Evolutionary conservation across 805 yeast species (phyloP), one percentile per base, ranked within the genome.

Genomic region (Sungouiella thailandica): DNA sequence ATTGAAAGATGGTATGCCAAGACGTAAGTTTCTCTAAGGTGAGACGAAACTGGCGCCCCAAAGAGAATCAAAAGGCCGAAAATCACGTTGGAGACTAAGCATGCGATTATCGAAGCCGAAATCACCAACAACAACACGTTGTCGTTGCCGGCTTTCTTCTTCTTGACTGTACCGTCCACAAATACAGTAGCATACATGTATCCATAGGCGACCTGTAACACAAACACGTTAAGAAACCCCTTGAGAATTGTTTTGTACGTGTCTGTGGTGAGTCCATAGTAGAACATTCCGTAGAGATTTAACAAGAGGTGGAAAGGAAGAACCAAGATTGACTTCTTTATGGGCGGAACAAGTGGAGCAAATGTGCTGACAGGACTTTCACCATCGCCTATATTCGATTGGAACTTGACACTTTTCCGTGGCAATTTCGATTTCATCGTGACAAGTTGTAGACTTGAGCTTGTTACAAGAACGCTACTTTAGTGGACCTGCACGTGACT

Each of bases 41-140:
- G 65, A 1, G 74, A 62, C 1, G 75, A 60, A 27, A 83, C 62
- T 10, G 96, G 96, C 0, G 96, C 94, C 6, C 97, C 97, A 50
- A 85, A 76, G 9, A 87, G 47, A 2, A 87, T 64, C 29, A 82
- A 53, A 2, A 54, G 38, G 7, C 57, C 36, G 39, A 64, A 68
- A n/a, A 65, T 35, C 2, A 68, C 71, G 1, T 60, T 24, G 5
- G 75, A 49, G n/a, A 65, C 43, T 3, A 60, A 17, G 1, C 63
- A 18, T 2, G 73, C 53, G 3, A 68, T 34, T 5, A 62, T 31
- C 2, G 38, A 37, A 6, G 48, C 28, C 2, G 23, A 11, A 4
- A 31, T n/a, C 2, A 50, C 36, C 22, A 46, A 40, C 10, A 36
- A 20, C 14, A 43, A 28, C 18, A 32, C 37, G n/a, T n/a, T n/a